Conservation (phyloP, 192 early-diverging fungal species). For the Backusella circina region DNA sequence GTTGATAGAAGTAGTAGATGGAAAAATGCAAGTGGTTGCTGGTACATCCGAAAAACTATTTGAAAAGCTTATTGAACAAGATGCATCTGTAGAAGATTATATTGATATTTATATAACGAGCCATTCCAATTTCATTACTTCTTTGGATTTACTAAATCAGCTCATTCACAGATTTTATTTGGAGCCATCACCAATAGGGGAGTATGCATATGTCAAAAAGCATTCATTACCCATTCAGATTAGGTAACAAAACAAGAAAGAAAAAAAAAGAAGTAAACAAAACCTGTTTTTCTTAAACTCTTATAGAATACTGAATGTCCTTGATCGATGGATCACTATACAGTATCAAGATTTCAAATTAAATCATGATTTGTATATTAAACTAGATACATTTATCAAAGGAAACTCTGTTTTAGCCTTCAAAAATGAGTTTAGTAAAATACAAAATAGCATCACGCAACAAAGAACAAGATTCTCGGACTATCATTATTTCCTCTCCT, state of each 20-base stretch:
- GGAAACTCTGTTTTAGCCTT: conserved; percentile 43
- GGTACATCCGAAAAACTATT: conserved; percentile 63
- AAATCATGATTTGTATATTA: conserved; percentile 34
- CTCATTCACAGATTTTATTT: conserved; percentile 59
- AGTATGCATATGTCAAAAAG: conserved; percentile 43
- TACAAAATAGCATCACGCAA: conserved; percentile 5
- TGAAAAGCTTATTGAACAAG: conserved; percentile 52
- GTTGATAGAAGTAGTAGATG: conserved; percentile 51
- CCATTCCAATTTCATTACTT: conserved; percentile 59
- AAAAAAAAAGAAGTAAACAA: neutral
- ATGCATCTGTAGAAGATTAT: conserved; percentile 69
- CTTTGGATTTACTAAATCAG: conserved; percentile 49
- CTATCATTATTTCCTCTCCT: neutral
- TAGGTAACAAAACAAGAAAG: conserved; percentile 38
- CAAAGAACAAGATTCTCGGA: conserved; percentile 3
- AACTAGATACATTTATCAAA: conserved; percentile 48
- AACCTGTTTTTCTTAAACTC: neutral
- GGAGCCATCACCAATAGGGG: conserved; percentile 33
- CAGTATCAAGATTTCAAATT: conserved; percentile 58
- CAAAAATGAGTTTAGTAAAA: conserved; percentile 24
- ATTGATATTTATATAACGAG: conserved; percentile 58
- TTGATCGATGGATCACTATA: conserved; percentile 60
- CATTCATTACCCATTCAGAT: conserved; percentile 45
- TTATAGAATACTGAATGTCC: conserved; percentile 51
- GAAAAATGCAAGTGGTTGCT: conserved; percentile 51